Evolutionary conservation across 2,329 filamentous ascomycete genomes (phyloP).

Genomic region (Fusarium torreyae): DNA sequence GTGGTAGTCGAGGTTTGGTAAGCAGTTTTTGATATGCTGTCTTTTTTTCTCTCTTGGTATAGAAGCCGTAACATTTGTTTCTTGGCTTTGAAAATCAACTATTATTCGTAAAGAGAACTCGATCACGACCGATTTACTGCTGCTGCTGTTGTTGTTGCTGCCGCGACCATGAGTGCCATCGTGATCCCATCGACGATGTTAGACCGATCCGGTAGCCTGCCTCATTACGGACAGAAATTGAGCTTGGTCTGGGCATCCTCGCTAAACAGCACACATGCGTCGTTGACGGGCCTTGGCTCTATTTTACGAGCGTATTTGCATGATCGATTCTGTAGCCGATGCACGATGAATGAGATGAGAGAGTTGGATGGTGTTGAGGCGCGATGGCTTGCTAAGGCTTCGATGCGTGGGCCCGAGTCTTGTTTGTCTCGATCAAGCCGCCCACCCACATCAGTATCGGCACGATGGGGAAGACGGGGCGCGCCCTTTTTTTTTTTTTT

Average conservation of each 20-base stretch:
- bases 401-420: conserved; percentile 34
- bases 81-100: conserved; percentile 5
- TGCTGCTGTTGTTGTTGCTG: conserved; percentile 6
- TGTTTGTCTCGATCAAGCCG: conserved; percentile 24
- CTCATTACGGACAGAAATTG: neutral
- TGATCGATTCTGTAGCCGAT: conserved; percentile 34
- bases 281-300: conserved; percentile 5
- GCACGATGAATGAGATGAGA: conserved; percentile 8
- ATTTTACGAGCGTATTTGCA: conserved; percentile 3
- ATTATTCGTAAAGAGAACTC: conserved; percentile 8
- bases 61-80: neutral
- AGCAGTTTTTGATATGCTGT: neutral
- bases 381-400: conserved; percentile 36
- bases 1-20: neutral
- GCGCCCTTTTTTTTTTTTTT: conserved; percentile 5
- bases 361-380: conserved; percentile 36
- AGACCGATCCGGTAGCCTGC: neutral
- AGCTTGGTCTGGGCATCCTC: conserved; percentile 9
- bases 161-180: neutral
- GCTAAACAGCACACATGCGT: conserved; percentile 3
- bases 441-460: conserved; percentile 1
- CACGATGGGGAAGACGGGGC: conserved; percentile 1
- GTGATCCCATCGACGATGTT: conserved; percentile 9
- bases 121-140: conserved; percentile 15
- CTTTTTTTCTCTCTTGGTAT: conserved; percentile 1